Percentiles rank a stretch among this genome's conserved stretches.
These are phyloP conservation scores for Epichloe uncinata DNA, from an alignment of 2,329 filamentous ascomycete species.

Conservation along the genomic window DNA sequence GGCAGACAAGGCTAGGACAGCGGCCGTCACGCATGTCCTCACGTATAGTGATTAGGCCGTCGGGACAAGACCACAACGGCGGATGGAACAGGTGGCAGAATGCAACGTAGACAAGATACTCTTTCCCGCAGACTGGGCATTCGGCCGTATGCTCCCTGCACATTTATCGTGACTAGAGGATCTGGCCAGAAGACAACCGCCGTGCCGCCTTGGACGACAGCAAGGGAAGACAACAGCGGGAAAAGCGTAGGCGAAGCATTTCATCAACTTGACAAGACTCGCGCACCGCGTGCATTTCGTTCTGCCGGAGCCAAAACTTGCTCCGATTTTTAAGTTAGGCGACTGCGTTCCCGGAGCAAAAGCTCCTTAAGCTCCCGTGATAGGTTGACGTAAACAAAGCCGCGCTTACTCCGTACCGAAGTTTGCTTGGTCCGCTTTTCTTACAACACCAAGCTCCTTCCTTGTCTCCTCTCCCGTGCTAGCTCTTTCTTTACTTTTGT, in stretches of 20 bases:
- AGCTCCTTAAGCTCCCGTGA: constrained; percentile 5
- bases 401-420: constrained; percentile 1
- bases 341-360: constrained; percentile 6
- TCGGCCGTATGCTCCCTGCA: constrained; percentile 43
- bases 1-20: constrained; percentile 46
- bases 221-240: background rate
- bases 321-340: constrained; percentile 1
- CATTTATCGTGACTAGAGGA: constrained; percentile 33
- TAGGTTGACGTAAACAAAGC: constrained; percentile 1
- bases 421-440: constrained; percentile 7
- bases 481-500: background rate
- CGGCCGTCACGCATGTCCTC: constrained; percentile 37
- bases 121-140: constrained; percentile 47
- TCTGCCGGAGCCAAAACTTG: constrained; percentile 2
- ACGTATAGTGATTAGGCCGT: constrained; percentile 24
- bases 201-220: background rate
- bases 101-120: constrained; percentile 44
- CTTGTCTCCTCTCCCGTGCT: background rate
- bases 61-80: constrained; percentile 33
- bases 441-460: constrained; percentile 3
- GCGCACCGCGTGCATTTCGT: constrained; percentile 3
- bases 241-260: constrained; percentile 2
- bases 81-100: constrained; percentile 40
- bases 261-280: constrained; percentile 2
- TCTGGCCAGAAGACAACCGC: background rate